phyloP scores from a whole-genome alignment of 2,329 filamentous ascomycete species.

The Diaporthe batatas region DNA sequence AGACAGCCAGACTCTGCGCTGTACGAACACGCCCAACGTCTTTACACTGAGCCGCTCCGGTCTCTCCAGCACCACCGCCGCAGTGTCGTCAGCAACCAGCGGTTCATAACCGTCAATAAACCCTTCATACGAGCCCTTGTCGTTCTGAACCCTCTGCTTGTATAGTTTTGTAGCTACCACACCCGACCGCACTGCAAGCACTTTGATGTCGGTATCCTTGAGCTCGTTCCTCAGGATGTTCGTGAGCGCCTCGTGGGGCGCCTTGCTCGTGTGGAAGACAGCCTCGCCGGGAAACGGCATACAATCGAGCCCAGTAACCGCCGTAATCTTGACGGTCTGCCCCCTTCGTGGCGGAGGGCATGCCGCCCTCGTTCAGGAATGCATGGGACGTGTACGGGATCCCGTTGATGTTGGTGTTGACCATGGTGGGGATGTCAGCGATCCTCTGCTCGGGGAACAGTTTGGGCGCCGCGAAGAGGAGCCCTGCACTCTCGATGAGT shows the following conservation, averaged over 20 bases:
- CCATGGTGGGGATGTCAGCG: slow-evolving; percentile 17
- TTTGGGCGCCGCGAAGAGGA: slow-evolving; percentile 11
- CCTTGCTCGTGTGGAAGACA: slow-evolving; percentile 24
- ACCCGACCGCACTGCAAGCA: slow-evolving; percentile 14
- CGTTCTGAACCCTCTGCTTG: slow-evolving; percentile 17
- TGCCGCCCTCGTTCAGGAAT: slow-evolving; percentile 26
- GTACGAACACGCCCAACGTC: slow-evolving; percentile 15
- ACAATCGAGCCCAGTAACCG: slow-evolving; percentile 19
- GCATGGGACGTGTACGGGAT: slow-evolving; percentile 14
- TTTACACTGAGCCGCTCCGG: slow-evolving; percentile 20
- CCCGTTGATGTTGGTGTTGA: slow-evolving; percentile 15
- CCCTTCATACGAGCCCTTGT: neutral
- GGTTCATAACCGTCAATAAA: slow-evolving; percentile 16
- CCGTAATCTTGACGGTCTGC: slow-evolving; percentile 22
- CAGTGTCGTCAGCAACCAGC: slow-evolving; percentile 15
- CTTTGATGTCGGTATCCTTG: slow-evolving; percentile 15
- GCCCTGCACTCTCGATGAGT: slow-evolving; percentile 18
- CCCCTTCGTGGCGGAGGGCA: neutral
- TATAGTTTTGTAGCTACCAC: slow-evolving; percentile 16
- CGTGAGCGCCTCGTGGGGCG: slow-evolving; percentile 17
- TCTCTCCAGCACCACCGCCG: slow-evolving; percentile 18
- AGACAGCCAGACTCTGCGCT: neutral
- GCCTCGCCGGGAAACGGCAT: slow-evolving; percentile 25
- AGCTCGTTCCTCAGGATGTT: slow-evolving; percentile 17
- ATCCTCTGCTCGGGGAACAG: slow-evolving; percentile 27